Evolutionary conservation across 2,329 filamentous ascomycete genomes (phyloP).

Genomic region (Colletotrichum simmondsii): DNA sequence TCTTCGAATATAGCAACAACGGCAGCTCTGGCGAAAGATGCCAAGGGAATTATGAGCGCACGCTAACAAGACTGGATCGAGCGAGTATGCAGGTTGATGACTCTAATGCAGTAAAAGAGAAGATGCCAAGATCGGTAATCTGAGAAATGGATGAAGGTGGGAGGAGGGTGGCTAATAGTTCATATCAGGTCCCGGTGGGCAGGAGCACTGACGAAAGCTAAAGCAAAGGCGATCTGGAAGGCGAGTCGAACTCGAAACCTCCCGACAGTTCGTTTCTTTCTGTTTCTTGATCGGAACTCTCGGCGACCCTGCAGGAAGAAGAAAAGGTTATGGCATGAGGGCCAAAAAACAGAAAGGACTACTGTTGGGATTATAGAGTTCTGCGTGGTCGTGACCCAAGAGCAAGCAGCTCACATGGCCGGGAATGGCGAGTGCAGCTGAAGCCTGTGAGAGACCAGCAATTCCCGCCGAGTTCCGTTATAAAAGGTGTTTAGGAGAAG

Average conservation of each 20-base stretch:
- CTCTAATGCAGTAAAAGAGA: not conserved
- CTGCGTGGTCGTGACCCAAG: not conserved
- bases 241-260: not conserved
- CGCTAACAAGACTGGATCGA: not conserved
- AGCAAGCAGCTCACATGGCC: not conserved
- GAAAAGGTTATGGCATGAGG: conserved; percentile 3
- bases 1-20: not conserved
- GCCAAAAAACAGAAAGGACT: not conserved
- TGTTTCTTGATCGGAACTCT: not conserved
- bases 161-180: not conserved
- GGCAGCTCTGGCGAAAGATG: not conserved
- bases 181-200: not conserved
- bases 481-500: conserved; percentile 23
- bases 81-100: not conserved
- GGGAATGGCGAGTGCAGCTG: not conserved
- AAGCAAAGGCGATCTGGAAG: not conserved
- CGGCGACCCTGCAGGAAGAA: not conserved
- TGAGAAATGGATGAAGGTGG: not conserved
- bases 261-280: not conserved
- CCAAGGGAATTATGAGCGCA: not conserved
- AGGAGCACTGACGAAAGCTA: not conserved
- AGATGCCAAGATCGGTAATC: not conserved
- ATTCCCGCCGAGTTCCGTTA: not conserved
- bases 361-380: not conserved
- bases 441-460: not conserved